These are phyloP conservation scores for Geosiphon pyriformis DNA, from an alignment of 192 early-diverging fungal genomes.

Conservation along the genomic window DNA sequence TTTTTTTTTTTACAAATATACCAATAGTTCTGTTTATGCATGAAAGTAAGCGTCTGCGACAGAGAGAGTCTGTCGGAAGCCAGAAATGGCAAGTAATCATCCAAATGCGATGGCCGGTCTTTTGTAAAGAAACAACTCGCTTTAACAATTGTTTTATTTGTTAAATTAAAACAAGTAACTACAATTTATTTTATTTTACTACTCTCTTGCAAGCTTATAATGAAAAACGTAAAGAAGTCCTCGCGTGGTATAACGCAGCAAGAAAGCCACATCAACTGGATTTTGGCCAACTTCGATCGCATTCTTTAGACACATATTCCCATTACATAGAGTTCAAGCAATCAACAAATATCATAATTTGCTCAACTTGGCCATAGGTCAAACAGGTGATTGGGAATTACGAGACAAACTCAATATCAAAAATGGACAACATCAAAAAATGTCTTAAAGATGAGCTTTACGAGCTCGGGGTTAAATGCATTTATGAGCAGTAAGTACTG, in stretches of 20 bases:
- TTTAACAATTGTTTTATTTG: conserved; percentile 9
- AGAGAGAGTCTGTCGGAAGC: conserved; percentile 14
- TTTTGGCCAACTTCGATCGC: conserved; percentile 10
- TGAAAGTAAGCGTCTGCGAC: conserved; percentile 13
- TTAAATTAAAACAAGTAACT: conserved; percentile 9
- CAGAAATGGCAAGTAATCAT: conserved; percentile 4
- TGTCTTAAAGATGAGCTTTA: too few species aligned
- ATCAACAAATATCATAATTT: conserved; percentile 14
- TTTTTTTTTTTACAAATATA: background rate
- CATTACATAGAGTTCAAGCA: conserved; percentile 21
- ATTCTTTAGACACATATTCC: conserved; percentile 15
- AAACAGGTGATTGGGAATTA: conserved; percentile 7
- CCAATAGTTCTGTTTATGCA: background rate
- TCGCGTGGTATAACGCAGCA: conserved; percentile 1
- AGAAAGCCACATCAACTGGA: conserved; percentile 18
- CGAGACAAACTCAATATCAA: conserved; percentile 12
- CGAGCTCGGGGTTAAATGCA: too few species aligned
- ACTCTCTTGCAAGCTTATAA: conserved; percentile 13
- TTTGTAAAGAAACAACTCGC: background rate
- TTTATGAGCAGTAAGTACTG: too few species aligned
- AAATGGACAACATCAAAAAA: too few species aligned
- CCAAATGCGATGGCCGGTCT: background rate
- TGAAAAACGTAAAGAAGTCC: conserved; percentile 9
- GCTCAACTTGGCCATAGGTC: conserved; percentile 16
- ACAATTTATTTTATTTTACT: conserved; percentile 2